Evolutionary conservation across 1,284 basidiomycete species (phyloP).

Genomic region (Heimioporus retisporus): DNA sequence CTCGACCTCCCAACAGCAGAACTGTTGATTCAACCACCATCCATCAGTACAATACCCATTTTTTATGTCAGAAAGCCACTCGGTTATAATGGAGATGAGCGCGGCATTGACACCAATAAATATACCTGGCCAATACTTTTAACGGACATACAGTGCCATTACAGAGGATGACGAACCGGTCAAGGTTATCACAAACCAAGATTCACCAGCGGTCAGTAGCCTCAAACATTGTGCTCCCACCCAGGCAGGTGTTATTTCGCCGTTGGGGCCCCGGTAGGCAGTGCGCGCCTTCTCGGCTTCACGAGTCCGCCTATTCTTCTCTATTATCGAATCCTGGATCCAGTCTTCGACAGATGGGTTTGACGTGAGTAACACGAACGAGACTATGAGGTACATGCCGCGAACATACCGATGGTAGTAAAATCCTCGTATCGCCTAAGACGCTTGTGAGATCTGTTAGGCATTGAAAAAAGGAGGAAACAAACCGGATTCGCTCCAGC

Average conservation of each 20-base stretch:
- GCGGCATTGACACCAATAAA: slow-evolving; percentile 96
- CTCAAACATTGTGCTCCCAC: slow-evolving; percentile 73
- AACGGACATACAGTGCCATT: slow-evolving; percentile 3
- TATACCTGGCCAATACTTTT: slow-evolving; percentile 66
- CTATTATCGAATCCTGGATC: slow-evolving; percentile 95
- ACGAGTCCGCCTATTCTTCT: slow-evolving; percentile 81
- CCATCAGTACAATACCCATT: slow-evolving; percentile 97
- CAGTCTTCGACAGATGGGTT: slow-evolving; percentile 67
- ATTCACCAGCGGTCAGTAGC: slow-evolving; percentile 73
- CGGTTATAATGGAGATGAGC: slow-evolving; percentile 95
- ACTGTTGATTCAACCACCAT: slow-evolving; percentile 99
- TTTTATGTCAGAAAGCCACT: slow-evolving; percentile 98
- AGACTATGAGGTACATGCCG: slow-evolving; percentile 22
- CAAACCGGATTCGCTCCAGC: slow-evolving; percentile 43
- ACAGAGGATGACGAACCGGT: slow-evolving; percentile 73
- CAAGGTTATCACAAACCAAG: slow-evolving; percentile 85
- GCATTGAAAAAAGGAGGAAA: slow-evolving; percentile 6
- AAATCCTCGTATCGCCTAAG: slow-evolving; percentile 87
- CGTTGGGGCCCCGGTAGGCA: slow-evolving; percentile 62
- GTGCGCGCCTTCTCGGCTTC: slow-evolving; percentile 60
- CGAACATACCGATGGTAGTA: slow-evolving; percentile 74
- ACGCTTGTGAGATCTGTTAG: slow-evolving; percentile 31
- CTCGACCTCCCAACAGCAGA: slow-evolving; percentile 98
- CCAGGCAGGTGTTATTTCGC: slow-evolving; percentile 63
- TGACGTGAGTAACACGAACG: slow-evolving; percentile 17